phyloP scores from a whole-genome alignment of 2,329 filamentous ascomycete species.

The Ophiostoma sp. region DNA sequence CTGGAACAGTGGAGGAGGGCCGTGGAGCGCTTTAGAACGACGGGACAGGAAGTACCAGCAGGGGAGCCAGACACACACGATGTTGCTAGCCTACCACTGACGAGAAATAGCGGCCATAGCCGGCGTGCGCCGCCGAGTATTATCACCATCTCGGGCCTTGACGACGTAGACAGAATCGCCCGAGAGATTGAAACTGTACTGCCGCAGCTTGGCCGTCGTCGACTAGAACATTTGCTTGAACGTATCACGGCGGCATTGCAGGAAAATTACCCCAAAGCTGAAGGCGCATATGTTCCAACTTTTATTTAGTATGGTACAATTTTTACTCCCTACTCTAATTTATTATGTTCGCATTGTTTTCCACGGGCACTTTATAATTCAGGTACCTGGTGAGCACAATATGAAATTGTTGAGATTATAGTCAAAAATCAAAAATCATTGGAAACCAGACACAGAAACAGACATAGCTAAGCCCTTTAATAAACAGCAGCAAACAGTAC shows the following conservation, averaged over 20 bases:
- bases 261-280: no score
- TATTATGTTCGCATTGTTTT: no score
- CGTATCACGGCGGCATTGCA: constrained; percentile 5
- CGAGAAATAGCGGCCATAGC: not conserved
- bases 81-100: not conserved
- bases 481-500: no score
- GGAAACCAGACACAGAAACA: constrained; percentile 29
- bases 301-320: constrained; percentile 7
- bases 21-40: not conserved
- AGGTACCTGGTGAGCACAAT: no score
- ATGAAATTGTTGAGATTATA: not conserved
- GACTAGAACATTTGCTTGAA: constrained; percentile 11
- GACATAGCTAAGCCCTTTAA: constrained; percentile 34
- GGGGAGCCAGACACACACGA: not conserved
- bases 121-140: not conserved
- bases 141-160: not conserved
- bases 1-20: constrained; percentile 13
- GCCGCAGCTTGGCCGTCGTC: constrained; percentile 12
- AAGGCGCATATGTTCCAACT: not conserved
- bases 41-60: not conserved
- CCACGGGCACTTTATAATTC: not conserved
- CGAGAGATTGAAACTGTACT: not conserved
- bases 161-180: not conserved
- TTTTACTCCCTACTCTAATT: no score
- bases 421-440: not conserved